Conservation (phyloP, 805 yeast genomes). For the Yamadazyma insecticola region DNA sequence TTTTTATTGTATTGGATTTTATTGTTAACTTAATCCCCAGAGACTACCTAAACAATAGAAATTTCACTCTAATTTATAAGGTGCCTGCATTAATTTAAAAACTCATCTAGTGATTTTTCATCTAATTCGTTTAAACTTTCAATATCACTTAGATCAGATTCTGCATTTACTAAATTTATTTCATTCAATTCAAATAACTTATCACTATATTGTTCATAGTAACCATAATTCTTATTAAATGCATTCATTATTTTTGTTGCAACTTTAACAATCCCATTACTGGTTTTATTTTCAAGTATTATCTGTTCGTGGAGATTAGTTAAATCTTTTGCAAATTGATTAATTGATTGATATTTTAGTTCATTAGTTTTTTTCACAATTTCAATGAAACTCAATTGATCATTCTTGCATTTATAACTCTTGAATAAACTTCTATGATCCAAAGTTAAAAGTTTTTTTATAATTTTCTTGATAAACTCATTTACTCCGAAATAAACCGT, state of each 20-base stretch:
- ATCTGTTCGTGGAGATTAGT: conserved; percentile 17
- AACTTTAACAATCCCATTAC: background rate
- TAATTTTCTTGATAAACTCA: conserved; percentile 12
- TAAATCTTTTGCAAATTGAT: conserved; percentile 25
- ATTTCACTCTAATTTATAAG: too few relatives aligned
- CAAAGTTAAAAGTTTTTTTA: conserved; percentile 8
- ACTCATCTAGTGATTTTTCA: too few relatives aligned
- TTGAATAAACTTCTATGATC: conserved; percentile 14
- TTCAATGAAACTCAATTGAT: conserved; percentile 5
- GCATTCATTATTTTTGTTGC: conserved; percentile 2
- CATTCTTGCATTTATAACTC: conserved; percentile 10
- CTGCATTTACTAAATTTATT: too few relatives aligned
- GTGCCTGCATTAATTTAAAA: too few relatives aligned
- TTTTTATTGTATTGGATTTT: too few relatives aligned
- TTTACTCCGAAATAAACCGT: conserved; percentile 21
- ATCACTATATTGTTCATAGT: too few relatives aligned
- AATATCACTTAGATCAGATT: too few relatives aligned
- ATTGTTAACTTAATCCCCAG: too few relatives aligned
- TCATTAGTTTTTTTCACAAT: conserved; percentile 10
- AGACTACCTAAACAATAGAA: too few relatives aligned
- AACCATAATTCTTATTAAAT: background rate
- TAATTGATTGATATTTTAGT: conserved; percentile 16
- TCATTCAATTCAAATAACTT: too few relatives aligned
- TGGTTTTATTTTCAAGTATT: conserved; percentile 15
- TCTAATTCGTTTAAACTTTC: too few relatives aligned